phyloP scores from a whole-genome alignment of 1,139 yeast species.

The Kluyveromyces marxianus region DNA sequence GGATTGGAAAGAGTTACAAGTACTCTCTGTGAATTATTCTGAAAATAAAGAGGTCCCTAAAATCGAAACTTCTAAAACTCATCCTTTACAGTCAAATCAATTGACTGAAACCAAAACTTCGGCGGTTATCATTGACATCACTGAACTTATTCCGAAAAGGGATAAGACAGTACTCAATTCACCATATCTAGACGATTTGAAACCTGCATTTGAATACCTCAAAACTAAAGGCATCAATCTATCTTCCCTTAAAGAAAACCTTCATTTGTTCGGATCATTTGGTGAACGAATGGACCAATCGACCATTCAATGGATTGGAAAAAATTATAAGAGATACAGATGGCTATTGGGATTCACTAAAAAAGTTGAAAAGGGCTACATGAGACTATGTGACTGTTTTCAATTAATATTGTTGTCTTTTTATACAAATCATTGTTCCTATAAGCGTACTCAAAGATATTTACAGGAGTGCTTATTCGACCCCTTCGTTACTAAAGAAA shows the following conservation, averaged over 20 bases:
- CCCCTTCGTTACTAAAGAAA: neutral
- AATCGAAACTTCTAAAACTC: neutral
- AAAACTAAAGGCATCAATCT: constrained; percentile 8
- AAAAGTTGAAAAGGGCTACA: neutral
- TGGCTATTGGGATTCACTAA: constrained; percentile 2
- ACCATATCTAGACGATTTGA: constrained; percentile 5
- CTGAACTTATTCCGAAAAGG: constrained; percentile 6
- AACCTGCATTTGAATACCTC: constrained; percentile 8
- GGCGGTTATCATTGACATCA: constrained; percentile 3
- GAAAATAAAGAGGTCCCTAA: too few relatives aligned
- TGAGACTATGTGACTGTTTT: constrained; percentile 11
- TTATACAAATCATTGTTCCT: constrained; percentile 9
- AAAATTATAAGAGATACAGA: constrained; percentile 5
- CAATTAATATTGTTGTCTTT: constrained; percentile 16
- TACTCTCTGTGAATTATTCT: too few relatives aligned
- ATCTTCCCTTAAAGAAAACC: constrained; percentile 1
- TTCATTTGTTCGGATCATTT: neutral
- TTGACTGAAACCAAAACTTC: neutral
- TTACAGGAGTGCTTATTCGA: constrained; percentile 8
- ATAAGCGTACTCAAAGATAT: constrained; percentile 5
- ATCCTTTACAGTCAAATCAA: neutral
- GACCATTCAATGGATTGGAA: constrained; percentile 1
- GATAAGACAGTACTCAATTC: constrained; percentile 1
- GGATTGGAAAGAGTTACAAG: neutral
- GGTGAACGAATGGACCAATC: neutral